Conservation (phyloP, 352 stramenopile species). For the Pelagophyceae sp. region DNA sequence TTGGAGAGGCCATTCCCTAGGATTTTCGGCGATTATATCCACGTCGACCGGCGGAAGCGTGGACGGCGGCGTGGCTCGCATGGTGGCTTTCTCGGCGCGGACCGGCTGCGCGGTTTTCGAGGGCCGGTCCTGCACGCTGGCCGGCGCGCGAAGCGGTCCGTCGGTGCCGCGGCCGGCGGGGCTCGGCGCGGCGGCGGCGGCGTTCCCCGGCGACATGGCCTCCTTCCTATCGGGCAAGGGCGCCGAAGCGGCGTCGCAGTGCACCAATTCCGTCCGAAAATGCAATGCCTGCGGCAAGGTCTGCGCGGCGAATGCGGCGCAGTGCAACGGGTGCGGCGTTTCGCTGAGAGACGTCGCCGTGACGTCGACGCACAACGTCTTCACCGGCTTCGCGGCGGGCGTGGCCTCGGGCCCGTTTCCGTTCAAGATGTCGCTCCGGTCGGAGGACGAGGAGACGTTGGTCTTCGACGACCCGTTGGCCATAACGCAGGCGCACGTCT, state of each 20-base stretch:
- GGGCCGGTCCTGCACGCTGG: background rate
- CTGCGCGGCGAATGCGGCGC: background rate
- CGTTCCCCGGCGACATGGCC: background rate
- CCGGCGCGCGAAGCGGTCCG: background rate
- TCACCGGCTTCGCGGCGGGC: background rate
- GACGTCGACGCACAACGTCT: constrained; percentile 3
- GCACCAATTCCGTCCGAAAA: background rate
- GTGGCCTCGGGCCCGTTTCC: background rate
- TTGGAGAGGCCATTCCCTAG: too few species aligned
- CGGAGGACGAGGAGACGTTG: background rate
- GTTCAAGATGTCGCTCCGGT: background rate
- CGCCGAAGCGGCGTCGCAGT: background rate
- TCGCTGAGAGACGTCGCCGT: background rate
- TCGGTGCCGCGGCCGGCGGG: background rate
- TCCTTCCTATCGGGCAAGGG: too few species aligned
- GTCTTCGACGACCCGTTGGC: background rate
- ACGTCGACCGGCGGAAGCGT: too few species aligned
- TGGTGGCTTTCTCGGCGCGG: too few species aligned
- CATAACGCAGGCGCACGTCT: background rate
- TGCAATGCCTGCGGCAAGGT: background rate
- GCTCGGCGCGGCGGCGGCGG: background rate
- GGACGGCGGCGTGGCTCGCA: too few species aligned
- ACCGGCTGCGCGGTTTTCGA: background rate
- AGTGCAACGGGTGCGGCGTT: constrained; percentile 2
- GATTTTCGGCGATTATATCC: too few species aligned